Percentiles rank a stretch among this genome's conserved stretches.
Evolutionary conservation across 2,329 filamentous ascomycete species (phyloP).

Genomic region (Alternaria rosae): DNA sequence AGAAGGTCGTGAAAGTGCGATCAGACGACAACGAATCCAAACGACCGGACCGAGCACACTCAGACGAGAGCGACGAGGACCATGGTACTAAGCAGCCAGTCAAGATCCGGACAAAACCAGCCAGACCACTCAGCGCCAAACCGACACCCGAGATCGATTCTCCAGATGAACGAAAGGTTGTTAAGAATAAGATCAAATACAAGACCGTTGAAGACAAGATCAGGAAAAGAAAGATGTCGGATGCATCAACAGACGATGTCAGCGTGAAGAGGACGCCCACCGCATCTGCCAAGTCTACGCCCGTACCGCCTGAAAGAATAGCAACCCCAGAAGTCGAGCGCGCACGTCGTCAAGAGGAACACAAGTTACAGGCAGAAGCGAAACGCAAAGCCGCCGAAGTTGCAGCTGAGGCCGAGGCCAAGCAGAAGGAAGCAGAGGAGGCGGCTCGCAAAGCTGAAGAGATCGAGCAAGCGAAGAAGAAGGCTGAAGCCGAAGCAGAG

Average conservation of each 20-base stretch:
- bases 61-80: slow-evolving; percentile 43
- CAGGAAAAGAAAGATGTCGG: slow-evolving; percentile 41
- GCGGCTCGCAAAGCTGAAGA: slow-evolving; percentile 39
- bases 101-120: slow-evolving; percentile 39
- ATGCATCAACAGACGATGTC: slow-evolving; percentile 40
- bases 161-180: slow-evolving; percentile 42
- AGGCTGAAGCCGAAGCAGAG: slow-evolving; percentile 42
- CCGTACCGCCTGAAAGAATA: slow-evolving; percentile 44
- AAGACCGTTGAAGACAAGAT: slow-evolving; percentile 44
- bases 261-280: slow-evolving; percentile 44
- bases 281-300: slow-evolving; percentile 45
- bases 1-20: slow-evolving; percentile 40
- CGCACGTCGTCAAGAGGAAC: slow-evolving; percentile 46
- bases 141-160: slow-evolving; percentile 46
- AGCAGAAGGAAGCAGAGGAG: slow-evolving; percentile 38
- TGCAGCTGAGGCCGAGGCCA: slow-evolving; percentile 35
- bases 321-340: slow-evolving; percentile 44
- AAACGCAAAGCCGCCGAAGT: slow-evolving; percentile 32
- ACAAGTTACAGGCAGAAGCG: slow-evolving; percentile 37
- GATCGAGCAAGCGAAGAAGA: slow-evolving; percentile 38
- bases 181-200: slow-evolving; percentile 44
- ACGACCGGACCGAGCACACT: slow-evolving; percentile 28
- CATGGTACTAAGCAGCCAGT: slow-evolving; percentile 30
- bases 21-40: slow-evolving; percentile 44
- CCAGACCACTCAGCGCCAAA: slow-evolving; percentile 36